phyloP scores from a whole-genome alignment of 306 rosid species.

The Medicago arabica region DNA sequence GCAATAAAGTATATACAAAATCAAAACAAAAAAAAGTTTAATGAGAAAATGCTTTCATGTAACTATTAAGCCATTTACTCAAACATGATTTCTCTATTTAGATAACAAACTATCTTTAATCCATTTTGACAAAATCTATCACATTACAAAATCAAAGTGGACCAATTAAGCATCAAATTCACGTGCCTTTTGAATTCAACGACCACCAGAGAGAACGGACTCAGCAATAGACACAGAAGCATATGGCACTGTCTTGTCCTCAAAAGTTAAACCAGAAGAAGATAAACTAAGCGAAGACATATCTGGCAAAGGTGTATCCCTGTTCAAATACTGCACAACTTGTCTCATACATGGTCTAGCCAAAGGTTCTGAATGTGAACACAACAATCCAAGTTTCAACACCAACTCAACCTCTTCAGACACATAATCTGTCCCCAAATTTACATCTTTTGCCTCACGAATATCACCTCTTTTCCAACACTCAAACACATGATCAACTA shows the following conservation, averaged over 20 bases:
- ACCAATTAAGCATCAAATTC: no score
- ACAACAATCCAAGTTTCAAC: constrained; percentile 57
- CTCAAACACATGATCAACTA: constrained; percentile 61
- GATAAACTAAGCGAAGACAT: constrained; percentile 35
- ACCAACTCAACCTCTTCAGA: constrained; percentile 53
- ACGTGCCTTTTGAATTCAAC: constrained; percentile 39
- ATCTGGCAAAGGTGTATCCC: constrained; percentile 45
- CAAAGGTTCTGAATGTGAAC: constrained; percentile 52
- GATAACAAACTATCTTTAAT: no score
- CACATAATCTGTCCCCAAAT: constrained; percentile 45
- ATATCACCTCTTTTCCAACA: constrained; percentile 53
- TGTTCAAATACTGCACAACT: constrained; percentile 57
- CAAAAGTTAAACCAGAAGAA: constrained; percentile 45
- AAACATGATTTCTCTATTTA: no score
- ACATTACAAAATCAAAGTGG: no score
- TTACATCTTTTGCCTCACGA: constrained; percentile 51
- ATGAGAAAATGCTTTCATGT: neutral
- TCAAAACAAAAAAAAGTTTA: neutral
- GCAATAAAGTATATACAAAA: neutral
- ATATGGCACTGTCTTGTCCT: constrained; percentile 34
- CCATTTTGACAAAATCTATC: no score
- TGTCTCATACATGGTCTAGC: constrained; percentile 66
- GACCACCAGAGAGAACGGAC: constrained; percentile 58
- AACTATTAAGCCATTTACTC: neutral
- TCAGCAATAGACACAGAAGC: constrained; percentile 42